phyloP scores from a whole-genome alignment of 2,329 filamentous ascomycete genomes.

The Beauveria rudraprayagi region DNA sequence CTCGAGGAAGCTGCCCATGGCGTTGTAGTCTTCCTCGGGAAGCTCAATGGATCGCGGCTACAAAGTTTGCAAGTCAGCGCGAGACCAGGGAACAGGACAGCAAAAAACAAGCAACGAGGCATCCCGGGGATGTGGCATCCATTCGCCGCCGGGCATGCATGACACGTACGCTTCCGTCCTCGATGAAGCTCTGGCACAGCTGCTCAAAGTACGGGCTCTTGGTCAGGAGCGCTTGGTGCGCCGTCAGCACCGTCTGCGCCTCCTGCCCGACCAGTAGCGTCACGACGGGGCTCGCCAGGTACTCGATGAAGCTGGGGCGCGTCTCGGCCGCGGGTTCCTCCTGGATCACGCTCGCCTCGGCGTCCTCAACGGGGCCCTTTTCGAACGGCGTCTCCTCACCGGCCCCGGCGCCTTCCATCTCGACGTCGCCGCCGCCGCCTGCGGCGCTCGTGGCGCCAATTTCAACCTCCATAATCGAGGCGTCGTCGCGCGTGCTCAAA shows the following conservation, averaged over 20 bases:
- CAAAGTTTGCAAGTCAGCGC: neutral
- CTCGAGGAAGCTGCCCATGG: slow-evolving; percentile 33
- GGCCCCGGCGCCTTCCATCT: slow-evolving; percentile 27
- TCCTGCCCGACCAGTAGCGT: slow-evolving; percentile 57
- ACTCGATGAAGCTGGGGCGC: slow-evolving; percentile 44
- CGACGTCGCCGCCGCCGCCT: slow-evolving; percentile 23
- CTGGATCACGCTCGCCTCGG: slow-evolving; percentile 27
- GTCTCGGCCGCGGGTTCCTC: slow-evolving; percentile 24
- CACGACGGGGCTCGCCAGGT: slow-evolving; percentile 62
- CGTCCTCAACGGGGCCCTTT: slow-evolving; percentile 22
- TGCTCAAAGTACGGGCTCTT: slow-evolving; percentile 69
- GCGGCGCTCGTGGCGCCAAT: slow-evolving; percentile 17
- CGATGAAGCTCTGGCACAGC: slow-evolving; percentile 51
- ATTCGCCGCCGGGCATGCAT: neutral
- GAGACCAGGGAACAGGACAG: neutral
- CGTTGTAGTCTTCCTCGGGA: slow-evolving; percentile 25
- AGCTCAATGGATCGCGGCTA: slow-evolving; percentile 62
- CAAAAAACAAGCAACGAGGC: no score
- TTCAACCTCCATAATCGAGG: slow-evolving; percentile 14
- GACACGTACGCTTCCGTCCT: slow-evolving; percentile 51
- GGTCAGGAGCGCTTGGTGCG: slow-evolving; percentile 69
- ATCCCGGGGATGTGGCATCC: neutral
- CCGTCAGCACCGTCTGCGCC: slow-evolving; percentile 58
- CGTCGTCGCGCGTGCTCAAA: slow-evolving; percentile 13
- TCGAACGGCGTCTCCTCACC: slow-evolving; percentile 26